Evolutionary conservation across 176 grass and related monocot species (phyloP), one percentile per base, ranked within the genome.

Genomic region (Musa itinerans): DNA sequence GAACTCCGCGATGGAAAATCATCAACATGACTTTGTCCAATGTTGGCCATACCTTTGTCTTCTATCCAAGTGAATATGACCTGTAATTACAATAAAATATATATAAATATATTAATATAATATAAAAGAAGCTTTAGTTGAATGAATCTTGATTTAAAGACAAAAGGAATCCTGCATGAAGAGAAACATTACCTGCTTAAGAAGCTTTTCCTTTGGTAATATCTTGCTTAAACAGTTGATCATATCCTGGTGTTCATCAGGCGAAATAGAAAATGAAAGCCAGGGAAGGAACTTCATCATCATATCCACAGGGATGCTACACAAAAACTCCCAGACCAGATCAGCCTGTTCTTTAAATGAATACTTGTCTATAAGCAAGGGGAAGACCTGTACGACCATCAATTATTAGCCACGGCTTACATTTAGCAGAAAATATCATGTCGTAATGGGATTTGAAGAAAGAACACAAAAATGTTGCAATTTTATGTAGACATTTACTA

Each of bases 311-410:
- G 92, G 92, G 69, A 96, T 92, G 29, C 65, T 92, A 67, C 89
- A 96, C 27, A 96, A 84, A 51, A 96, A 96, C 83, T 96, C 87
- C 89, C 92, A 96, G 17, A 92, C 89, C 69, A 96, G 78, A 88
- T 89, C 79, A 61, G 92, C 87, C 68, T 96, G 89, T 54, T 92
- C 92, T 83, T 92, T 71, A 2, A 89, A 76, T 50, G 87, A 89
- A 79, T 92, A 96, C 65, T 92, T 92, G 20, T 87, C 91, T 23
- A 88, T 86, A 57, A 96, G 87, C 74, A 96, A 71, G 0, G 89
- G 92, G 58, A 92, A 92, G 23, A 96, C 87, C 92, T 96, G 81
- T 75, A 81, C 81, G 59, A 83, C 72, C 11, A 11, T 34, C 61
- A 20, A 63, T 82, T 58, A 80, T 83, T 78, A 89, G 80, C 43